Evolutionary conservation across 768 basidiomycete species (phyloP).

Genomic region (Boletus pseudo-olivaceus): DNA sequence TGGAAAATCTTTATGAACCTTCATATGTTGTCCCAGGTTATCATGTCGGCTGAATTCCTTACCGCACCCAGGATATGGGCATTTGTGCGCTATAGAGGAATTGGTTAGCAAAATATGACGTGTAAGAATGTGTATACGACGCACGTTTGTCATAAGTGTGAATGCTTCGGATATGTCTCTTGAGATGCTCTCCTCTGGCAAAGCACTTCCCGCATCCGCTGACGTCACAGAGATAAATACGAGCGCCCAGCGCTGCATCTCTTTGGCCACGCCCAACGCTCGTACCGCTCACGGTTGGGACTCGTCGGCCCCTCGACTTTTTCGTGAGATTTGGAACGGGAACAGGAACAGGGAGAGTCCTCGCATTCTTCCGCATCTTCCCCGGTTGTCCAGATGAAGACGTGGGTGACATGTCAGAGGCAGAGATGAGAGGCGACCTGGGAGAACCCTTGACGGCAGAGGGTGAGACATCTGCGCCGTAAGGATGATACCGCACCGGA

Average conservation of each 20-base stretch:
- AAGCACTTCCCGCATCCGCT: constrained; percentile 86
- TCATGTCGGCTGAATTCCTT: constrained; percentile 87
- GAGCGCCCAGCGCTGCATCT: constrained; percentile 38
- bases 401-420: constrained; percentile 27
- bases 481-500: constrained; percentile 33
- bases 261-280: constrained; percentile 28
- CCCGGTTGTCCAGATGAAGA: constrained; percentile 23
- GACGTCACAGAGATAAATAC: constrained; percentile 73
- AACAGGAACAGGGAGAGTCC: constrained; percentile 51
- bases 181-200: constrained; percentile 84
- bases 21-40: constrained; percentile 86
- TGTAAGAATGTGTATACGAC: constrained; percentile 24
- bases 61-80: constrained; percentile 73
- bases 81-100: constrained; percentile 61
- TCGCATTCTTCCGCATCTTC: constrained; percentile 34
- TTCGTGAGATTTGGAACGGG: constrained; percentile 69
- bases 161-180: constrained; percentile 83
- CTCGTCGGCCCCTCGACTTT: constrained; percentile 64
- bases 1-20: constrained; percentile 58
- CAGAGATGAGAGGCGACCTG: constrained; percentile 31
- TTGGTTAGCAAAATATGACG: constrained; percentile 11
- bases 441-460: constrained; percentile 30
- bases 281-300: constrained; percentile 48
- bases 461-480: constrained; percentile 25
- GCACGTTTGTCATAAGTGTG: constrained; percentile 92